phyloP scores from a whole-genome alignment of 768 basidiomycete species.

The Tephrocybe sp. region DNA sequence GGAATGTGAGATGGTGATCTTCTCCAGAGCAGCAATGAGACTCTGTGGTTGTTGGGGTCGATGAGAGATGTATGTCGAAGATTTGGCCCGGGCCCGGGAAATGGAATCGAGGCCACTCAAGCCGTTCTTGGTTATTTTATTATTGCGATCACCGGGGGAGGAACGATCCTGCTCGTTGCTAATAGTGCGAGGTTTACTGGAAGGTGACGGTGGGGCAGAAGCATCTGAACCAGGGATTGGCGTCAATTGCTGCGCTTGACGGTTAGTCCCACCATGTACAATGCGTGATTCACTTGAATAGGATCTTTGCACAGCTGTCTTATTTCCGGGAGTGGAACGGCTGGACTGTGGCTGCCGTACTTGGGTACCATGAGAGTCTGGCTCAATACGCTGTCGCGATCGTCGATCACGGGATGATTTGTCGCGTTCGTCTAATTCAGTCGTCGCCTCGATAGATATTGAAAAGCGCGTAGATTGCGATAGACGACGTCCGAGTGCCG shows the following conservation, averaged over 20 bases:
- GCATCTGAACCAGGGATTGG: constrained; percentile 73
- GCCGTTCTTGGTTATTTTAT: constrained; percentile 28
- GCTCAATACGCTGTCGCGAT: constrained; percentile 36
- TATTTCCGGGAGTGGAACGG: constrained; percentile 24
- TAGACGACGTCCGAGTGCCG: constrained; percentile 67
- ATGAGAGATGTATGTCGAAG: constrained; percentile 54
- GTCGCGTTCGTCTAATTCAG: constrained; percentile 15
- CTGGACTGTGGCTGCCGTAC: constrained; percentile 30
- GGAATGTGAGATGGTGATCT: constrained; percentile 48
- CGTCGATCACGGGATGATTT: constrained; percentile 31
- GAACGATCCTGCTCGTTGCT: constrained; percentile 26
- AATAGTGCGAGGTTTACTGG: constrained; percentile 30
- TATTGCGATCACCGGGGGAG: constrained; percentile 30
- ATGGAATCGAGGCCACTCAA: constrained; percentile 33
- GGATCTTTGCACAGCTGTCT: constrained; percentile 27
- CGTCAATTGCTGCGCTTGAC: constrained; percentile 47
- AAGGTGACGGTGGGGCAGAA: constrained; percentile 56
- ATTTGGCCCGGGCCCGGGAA: constrained; percentile 51
- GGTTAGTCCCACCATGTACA: constrained; percentile 23
- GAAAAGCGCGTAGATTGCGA: constrained; percentile 55
- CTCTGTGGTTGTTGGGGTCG: constrained; percentile 66
- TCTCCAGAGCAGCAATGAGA: constrained; percentile 70
- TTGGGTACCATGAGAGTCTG: constrained; percentile 23
- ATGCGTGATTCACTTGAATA: constrained; percentile 29
- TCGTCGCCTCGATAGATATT: constrained; percentile 27